Evolutionary conservation across 371 early-diverging fungal genomes (phyloP).

Genomic region (Apophysomyces trapeziformis): DNA sequence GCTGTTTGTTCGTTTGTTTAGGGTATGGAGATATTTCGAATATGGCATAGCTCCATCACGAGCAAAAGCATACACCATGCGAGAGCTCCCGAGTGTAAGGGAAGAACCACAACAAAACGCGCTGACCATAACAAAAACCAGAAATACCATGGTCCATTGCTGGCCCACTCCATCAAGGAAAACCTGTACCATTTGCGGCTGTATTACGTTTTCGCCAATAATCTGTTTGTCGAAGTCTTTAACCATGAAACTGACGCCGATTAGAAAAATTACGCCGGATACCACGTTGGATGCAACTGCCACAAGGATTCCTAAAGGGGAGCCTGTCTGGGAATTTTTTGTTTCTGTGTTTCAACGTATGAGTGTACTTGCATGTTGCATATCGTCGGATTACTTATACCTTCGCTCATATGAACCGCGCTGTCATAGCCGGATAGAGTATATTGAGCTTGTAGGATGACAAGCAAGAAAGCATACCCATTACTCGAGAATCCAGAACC

Average conservation of each 20-base stretch:
- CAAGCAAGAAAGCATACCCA: conserved; percentile 59
- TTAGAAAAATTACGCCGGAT: conserved; percentile 62
- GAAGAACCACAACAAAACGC: conserved; percentile 64
- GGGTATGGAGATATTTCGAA: conserved; percentile 38
- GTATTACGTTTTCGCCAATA: conserved; percentile 48
- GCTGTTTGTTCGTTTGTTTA: conserved; percentile 39
- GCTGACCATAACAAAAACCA: conserved; percentile 57
- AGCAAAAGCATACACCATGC: conserved; percentile 80
- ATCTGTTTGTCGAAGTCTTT: conserved; percentile 54
- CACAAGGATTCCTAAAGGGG: conserved; percentile 66
- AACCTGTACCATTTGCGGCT: conserved; percentile 62
- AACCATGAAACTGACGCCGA: conserved; percentile 62
- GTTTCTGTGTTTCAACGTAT: conserved; percentile 48
- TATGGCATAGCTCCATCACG: conserved; percentile 71
- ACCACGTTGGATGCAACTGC: conserved; percentile 62
- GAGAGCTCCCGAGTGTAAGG: conserved; percentile 60
- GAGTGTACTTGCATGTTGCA: too few species aligned
- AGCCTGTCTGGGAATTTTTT: conserved; percentile 57
- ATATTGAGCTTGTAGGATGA: conserved; percentile 65
- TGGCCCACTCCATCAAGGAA: conserved; percentile 66
- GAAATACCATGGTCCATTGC: conserved; percentile 59
- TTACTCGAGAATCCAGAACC: conserved; percentile 56
- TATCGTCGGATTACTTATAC: conserved; percentile 4
- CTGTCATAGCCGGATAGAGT: conserved; percentile 76
- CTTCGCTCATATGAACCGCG: conserved; percentile 76